A percentile compares a stretch with the other conserved stretches of the same genome.
These are phyloP conservation scores for Andrographis paniculata DNA, from an alignment of 305 asterid genomes.

Conservation along the genomic window DNA sequence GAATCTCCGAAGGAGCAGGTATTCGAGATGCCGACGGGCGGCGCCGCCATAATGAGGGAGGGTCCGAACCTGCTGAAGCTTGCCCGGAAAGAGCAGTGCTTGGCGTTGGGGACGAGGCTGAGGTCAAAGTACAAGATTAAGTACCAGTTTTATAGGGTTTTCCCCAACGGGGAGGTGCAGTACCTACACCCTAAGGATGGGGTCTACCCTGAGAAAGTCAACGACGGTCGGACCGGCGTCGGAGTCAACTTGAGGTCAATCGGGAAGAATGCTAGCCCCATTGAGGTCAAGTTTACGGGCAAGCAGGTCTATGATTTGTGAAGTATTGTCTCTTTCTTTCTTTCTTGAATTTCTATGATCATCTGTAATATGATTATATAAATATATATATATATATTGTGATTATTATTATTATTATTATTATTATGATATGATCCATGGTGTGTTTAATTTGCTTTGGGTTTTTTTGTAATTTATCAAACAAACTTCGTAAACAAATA, in stretches of 20 bases:
- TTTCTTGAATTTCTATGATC: no score
- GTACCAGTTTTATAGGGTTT: conserved; percentile 85
- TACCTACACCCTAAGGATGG: conserved; percentile 92
- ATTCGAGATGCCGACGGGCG: conserved; percentile 97
- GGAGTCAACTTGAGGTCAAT: conserved; percentile 65
- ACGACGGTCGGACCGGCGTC: conserved; percentile 75
- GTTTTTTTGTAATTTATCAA: no score
- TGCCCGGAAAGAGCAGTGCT: conserved; percentile 88
- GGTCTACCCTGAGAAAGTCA: conserved; percentile 92
- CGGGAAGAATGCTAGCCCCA: conserved; percentile 70
- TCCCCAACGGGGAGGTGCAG: conserved; percentile 91
- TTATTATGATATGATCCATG: no score
- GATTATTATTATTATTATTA: no score
- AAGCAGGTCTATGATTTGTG: conserved; percentile 68
- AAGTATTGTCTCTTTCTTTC: no score
- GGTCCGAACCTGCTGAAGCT: conserved; percentile 79
- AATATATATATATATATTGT: no score
- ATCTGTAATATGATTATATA: no score
- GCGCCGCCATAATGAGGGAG: conserved; percentile 90
- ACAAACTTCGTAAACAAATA: no score
- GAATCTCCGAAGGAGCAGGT: conserved; percentile 85
- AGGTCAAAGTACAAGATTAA: conserved; percentile 88
- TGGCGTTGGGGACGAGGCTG: conserved; percentile 74
- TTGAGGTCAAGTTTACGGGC: conserved; percentile 91
- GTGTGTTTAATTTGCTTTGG: no score